phyloP scores from a whole-genome alignment of 495 filamentous ascomycete genomes.

The Pyrenopolyporus hunteri region DNA sequence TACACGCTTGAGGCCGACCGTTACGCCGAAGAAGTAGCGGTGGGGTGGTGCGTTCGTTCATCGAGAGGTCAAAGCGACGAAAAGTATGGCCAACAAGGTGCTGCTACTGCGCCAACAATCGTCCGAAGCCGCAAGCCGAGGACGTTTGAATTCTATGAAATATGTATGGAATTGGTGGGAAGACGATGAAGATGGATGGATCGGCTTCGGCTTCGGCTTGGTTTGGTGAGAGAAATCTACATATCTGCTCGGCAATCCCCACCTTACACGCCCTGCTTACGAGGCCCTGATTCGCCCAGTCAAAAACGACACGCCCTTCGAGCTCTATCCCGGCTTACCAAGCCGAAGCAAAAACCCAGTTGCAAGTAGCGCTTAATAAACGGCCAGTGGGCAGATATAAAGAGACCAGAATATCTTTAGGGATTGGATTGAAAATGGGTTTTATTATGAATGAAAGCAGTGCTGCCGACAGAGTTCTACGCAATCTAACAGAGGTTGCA shows the following conservation, averaged over 20 bases:
- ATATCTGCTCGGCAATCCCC: neutral
- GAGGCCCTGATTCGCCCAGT: slow-evolving; percentile 10
- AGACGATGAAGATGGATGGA: neutral
- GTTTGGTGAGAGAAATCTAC: neutral
- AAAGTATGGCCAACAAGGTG: neutral
- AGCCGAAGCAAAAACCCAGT: slow-evolving; percentile 6
- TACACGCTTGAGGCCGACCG: slow-evolving; percentile 39
- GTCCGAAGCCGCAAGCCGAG: slow-evolving; percentile 9
- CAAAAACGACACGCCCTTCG: neutral
- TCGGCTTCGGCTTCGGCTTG: slow-evolving; percentile 40
- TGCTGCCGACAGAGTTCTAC: neutral
- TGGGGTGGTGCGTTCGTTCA: neutral
- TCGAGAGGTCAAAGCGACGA: neutral
- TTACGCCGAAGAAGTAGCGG: slow-evolving; percentile 35
- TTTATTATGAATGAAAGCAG: neutral
- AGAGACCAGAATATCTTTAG: neutral
- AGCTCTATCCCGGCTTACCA: neutral
- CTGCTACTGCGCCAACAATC: neutral
- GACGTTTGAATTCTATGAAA: neutral
- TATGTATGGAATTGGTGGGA: neutral
- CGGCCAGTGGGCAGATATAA: neutral
- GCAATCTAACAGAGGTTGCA: too few relatives aligned
- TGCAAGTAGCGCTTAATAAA: neutral
- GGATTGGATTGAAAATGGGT: neutral
- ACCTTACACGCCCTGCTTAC: slow-evolving; percentile 5